Conservation (phyloP, 2,329 filamentous ascomycete genomes). For the Penicillium verrucosum region DNA sequence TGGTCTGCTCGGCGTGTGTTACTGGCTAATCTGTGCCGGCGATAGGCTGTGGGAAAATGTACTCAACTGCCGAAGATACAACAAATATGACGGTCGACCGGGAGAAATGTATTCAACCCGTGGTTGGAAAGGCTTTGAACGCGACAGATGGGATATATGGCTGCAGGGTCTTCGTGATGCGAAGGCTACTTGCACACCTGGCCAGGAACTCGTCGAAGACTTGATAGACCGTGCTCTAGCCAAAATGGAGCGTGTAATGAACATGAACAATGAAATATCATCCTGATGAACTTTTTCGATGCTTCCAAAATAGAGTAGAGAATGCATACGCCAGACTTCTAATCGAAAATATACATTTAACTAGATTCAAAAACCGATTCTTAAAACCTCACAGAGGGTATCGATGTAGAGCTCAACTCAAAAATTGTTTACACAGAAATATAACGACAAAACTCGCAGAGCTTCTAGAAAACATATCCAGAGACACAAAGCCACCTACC, state of each 20-base stretch:
- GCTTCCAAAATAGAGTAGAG: neutral
- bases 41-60: slow-evolving; percentile 6
- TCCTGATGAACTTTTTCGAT: neutral
- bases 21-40: slow-evolving; percentile 6
- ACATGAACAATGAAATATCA: neutral
- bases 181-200: neutral
- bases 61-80: neutral
- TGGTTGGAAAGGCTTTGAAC: slow-evolving; percentile 3
- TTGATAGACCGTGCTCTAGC: neutral
- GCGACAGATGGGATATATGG: slow-evolving; percentile 4
- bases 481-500: slow-evolving; percentile 20
- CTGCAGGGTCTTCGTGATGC: neutral
- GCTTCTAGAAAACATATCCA: neutral
- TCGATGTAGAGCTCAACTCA: neutral
- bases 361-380: neutral
- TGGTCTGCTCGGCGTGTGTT: slow-evolving; percentile 1
- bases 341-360: neutral
- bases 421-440: neutral
- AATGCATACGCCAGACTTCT: neutral
- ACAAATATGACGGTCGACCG: slow-evolving; percentile 4
- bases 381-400: slow-evolving; percentile 1
- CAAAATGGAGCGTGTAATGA: slow-evolving; percentile 1
- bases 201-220: neutral
- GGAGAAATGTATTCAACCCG: neutral
- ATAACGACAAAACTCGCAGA: neutral